Evolutionary conservation across 2,329 filamentous ascomycete genomes (phyloP).

Genomic region (Xenosphaeropsis pyriputrescens): DNA sequence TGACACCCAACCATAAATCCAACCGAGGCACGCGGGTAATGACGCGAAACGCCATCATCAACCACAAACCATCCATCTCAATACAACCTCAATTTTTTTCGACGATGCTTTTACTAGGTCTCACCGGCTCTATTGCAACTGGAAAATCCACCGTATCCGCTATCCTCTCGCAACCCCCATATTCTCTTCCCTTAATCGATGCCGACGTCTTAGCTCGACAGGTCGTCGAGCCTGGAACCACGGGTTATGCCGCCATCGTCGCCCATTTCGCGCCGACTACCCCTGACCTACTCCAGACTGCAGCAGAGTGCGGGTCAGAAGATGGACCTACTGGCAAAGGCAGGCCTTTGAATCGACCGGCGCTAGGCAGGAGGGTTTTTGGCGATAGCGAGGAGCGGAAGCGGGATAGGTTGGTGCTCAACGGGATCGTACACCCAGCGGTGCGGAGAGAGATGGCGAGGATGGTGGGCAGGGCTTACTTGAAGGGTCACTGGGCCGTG

Average conservation of each 20-base stretch:
- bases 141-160: slow-evolving; percentile 93
- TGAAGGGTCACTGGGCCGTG: slow-evolving; percentile 71
- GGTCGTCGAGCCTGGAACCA: slow-evolving; percentile 84
- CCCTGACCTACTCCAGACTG: slow-evolving; percentile 65
- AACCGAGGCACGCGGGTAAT: no score
- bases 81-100: background rate
- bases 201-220: slow-evolving; percentile 84
- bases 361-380: slow-evolving; percentile 75
- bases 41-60: no score
- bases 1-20: no score
- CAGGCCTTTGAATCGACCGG: slow-evolving; percentile 69
- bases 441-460: slow-evolving; percentile 74
- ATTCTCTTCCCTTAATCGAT: slow-evolving; percentile 83
- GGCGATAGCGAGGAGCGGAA: slow-evolving; percentile 57
- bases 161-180: slow-evolving; percentile 65
- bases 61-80: background rate
- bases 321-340: slow-evolving; percentile 45
- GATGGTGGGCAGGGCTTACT: slow-evolving; percentile 56
- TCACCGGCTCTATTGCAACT: slow-evolving; percentile 94
- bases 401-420: slow-evolving; percentile 63
- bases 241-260: slow-evolving; percentile 72
- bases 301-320: slow-evolving; percentile 32
- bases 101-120: slow-evolving; percentile 79
- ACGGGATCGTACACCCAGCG: slow-evolving; percentile 84
- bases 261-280: slow-evolving; percentile 68